Evolutionary conservation across 2,329 filamentous ascomycete genomes (phyloP), one percentile per base, ranked within the genome.

Genomic region (Colletotrichum sp.): DNA sequence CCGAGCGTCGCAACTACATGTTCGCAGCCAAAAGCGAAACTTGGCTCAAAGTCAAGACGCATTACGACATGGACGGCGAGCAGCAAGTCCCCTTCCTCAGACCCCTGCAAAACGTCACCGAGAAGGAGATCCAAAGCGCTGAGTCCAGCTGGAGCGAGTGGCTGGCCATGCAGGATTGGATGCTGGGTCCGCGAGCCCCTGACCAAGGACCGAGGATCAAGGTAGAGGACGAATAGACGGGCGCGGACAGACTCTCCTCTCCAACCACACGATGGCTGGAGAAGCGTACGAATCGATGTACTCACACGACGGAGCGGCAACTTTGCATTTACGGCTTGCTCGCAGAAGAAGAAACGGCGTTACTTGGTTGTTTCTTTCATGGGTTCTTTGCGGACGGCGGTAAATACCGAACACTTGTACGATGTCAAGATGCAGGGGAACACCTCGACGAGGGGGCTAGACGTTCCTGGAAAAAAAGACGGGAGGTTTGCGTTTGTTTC

Each of bases 111-210:
- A 90, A 92, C 69, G 92, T 94, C 1, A 90, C 91, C 9, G 92
- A 96, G 79, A 90, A 91, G 27, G 97, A 98, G 85, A 94, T 98
- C 75, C 90, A 94, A 75, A 90, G 87, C 16, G 96, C 96, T 0
- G 96, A 98, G 84, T 89, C 90, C 75, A 92, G 89, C 73, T 99
- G 97, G 97, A 97, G 95, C 81, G 93, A 96, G 79, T 98, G 96
- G 96, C 86, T 98, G 36, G 95, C 95, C 15, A 97, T 98, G 95
- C 95, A 98, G 83, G 96, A 98, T 83, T 98, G 96, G 96, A 98
- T 98, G 95, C 87, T 98, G n/a, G 96, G 96, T 3, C 94, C 94
- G 2, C 87, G 94, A 75, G 93, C 93, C 36, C 94, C 93, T 21
- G 72, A 74, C 11, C 58, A 65, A 64, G 51, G 54, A 43, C 65